Evolutionary conservation across 2,329 filamentous ascomycete genomes (phyloP), one percentile per base, ranked within the genome.

Genomic region (Verticillium isaacii): DNA sequence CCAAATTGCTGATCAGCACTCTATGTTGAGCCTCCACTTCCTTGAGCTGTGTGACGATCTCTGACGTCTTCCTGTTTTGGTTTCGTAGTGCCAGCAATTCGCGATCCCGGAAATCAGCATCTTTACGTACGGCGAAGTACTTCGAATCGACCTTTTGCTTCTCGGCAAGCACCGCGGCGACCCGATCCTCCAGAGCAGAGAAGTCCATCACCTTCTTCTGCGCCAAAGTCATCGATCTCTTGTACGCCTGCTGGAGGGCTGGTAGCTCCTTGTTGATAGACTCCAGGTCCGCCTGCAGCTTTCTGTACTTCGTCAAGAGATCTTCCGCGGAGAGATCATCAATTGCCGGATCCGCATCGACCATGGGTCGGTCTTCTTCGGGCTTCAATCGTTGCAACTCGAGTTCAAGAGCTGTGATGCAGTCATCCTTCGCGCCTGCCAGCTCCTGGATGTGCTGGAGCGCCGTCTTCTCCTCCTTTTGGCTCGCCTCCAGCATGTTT

Each of bases 71-170:
- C 57, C 86, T 83, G 71, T 94, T 96, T 73, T 98, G 93, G 64
- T 87, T 83, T 64, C 92, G 88, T 62, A 97, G 79, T 3, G 89
- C 85, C 67, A 91, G 85, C 56, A 96, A 89, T 76, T 98, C 94
- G 62, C 85, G 83, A 62, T 93, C 89, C 58, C 92, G 85, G 55
- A 90, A 89, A 70, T 98, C 94, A 71, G 94, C 96, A 68, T 93
- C 90, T 73, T 97, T 97, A 82, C 96, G 93, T 9, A 93, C 92
- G 1, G 91, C 92, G 74, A 98, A 98, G 73, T 96, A 99, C 76
- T 98, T 98, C 72, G 98, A 94, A 71, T 99, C 95, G 1, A 94
- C 94, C 75, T 97, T 98, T 66, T 89, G 88, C 79, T 99, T 99
- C 76, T 99, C 93, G 0, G 92, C 91, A 50, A 86, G 86, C 23